Evolutionary conservation across 2,329 filamentous ascomycete genomes (phyloP).

Genomic region (Xylariaceae sp.): DNA sequence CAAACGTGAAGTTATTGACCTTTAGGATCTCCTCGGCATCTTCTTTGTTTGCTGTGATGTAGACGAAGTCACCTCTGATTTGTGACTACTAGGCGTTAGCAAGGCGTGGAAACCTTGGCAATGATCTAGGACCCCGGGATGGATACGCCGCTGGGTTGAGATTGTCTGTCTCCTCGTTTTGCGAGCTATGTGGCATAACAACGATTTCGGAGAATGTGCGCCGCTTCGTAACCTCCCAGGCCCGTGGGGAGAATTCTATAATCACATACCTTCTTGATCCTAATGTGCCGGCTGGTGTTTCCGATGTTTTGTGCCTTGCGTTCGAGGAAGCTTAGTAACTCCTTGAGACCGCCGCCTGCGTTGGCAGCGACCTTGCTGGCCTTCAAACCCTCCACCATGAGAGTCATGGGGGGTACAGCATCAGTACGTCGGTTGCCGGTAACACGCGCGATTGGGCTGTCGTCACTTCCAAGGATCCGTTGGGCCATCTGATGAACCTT

Average conservation of each 20-base stretch:
- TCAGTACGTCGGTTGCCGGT: slow-evolving; percentile 17
- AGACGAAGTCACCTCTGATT: slow-evolving; percentile 62
- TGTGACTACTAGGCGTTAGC: slow-evolving; percentile 69
- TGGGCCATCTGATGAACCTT: slow-evolving; percentile 41
- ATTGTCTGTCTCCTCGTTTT: slow-evolving; percentile 38
- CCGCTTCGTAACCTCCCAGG: slow-evolving; percentile 40
- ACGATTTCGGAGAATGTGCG: slow-evolving; percentile 37
- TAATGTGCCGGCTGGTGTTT: slow-evolving; percentile 49
- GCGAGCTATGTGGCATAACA: slow-evolving; percentile 36
- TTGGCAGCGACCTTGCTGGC: slow-evolving; percentile 64
- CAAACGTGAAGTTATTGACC: slow-evolving; percentile 64
- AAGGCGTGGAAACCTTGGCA: slow-evolving; percentile 46
- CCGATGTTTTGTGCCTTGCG: slow-evolving; percentile 58
- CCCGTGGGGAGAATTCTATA: slow-evolving; percentile 36
- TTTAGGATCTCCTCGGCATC: slow-evolving; percentile 61
- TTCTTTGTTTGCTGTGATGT: slow-evolving; percentile 60
- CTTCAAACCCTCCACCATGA: slow-evolving; percentile 58
- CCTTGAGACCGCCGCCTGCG: slow-evolving; percentile 59
- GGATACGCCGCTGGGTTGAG: slow-evolving; percentile 35
- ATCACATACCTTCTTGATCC: slow-evolving; percentile 73
- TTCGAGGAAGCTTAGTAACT: slow-evolving; percentile 64
- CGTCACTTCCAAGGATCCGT: slow-evolving; percentile 38
- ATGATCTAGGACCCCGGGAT: slow-evolving; percentile 34
- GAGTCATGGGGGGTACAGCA: slow-evolving; percentile 31
- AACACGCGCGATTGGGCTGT: slow-evolving; percentile 34